Evolutionary conservation across 2,329 filamentous ascomycete genomes (phyloP), one percentile per base, ranked within the genome.

Genomic region (Aspergillus latus): DNA sequence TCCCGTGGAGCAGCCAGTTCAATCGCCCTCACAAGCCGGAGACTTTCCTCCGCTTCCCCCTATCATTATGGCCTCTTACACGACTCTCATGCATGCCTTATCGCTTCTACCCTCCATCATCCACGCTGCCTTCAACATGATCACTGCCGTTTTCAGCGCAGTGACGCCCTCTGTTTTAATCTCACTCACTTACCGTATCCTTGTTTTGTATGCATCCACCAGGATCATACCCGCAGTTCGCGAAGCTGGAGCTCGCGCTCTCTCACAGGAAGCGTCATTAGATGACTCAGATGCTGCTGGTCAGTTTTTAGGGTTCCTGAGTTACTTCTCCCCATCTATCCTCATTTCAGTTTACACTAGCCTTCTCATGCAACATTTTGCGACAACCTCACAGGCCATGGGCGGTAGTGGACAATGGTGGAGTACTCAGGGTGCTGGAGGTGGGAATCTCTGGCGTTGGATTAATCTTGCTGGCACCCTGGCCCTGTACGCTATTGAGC

Each of bases 31-130:
- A 11, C 88, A 95, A 57, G 68, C 74, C 5, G 70, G 77, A 58
- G 92, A 96, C 28, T 94, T 97, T 59, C 94, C 94, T 40, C 94
- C 94, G n/a, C 81, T 99, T 44, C 94, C 94, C 11, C 94, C 94
- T 1, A 92, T 97, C 62, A 93, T 99, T 73, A 97, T 97, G 93
- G 94, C 93, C 4, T 97, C 92, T 5, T 97, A 97, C 75, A 93
- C 92, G 28, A 97, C 93, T 0, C 79, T 97, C 43, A 80, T 97
- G 46, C 90, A 95, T 65, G 84, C 92, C 46, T 79, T 97, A 36
- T 89, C 90, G 54, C 88, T 87, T 3, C 80, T 96, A n/a, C 93
- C 91, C 2, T 88, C 84, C 2, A 92, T 89, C 29, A 86, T 95
- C 3, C 89, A 90, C 72, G 92, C 90, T 0, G 88, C 87, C 0